Conservation (phyloP, 148 eudicot genomes). For the Heliamphora exappendiculata region DNA sequence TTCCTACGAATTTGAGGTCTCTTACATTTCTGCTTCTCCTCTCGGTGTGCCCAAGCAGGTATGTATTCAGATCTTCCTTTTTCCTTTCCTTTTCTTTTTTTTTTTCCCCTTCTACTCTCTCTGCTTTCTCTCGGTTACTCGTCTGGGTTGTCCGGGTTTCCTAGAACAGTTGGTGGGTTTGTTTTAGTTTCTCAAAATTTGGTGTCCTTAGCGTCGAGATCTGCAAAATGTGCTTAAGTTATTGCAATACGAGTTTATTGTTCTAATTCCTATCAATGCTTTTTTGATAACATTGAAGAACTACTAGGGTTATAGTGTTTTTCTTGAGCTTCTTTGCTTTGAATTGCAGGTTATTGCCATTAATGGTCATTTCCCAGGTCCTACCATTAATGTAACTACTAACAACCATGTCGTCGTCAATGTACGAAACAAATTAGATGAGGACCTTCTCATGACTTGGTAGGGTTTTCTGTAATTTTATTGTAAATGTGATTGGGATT, state of each 20-base stretch:
- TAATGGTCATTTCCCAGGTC: constrained; percentile 90
- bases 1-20: constrained; percentile 55
- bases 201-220: constrained; percentile 46
- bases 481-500: not conserved
- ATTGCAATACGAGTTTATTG: constrained; percentile 1
- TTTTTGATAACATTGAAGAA: not conserved
- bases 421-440: constrained; percentile 86
- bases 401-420: constrained; percentile 83
- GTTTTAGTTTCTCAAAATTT: constrained; percentile 22
- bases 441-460: constrained; percentile 78
- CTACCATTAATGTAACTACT: constrained; percentile 73
- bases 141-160: constrained; percentile 22
- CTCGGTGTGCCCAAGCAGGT: constrained; percentile 61
- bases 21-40: constrained; percentile 95
- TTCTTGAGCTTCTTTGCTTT: constrained; percentile 12
- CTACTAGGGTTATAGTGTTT: constrained; percentile 2
- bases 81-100: no score
- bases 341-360: constrained; percentile 84
- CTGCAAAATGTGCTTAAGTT: constrained; percentile 30
- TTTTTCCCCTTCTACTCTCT: not conserved
- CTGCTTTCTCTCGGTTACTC: not conserved
- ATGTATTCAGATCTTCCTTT: not conserved
- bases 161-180: constrained; percentile 18
- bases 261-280: no score
- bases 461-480: constrained; percentile 20